These are phyloP conservation scores for Boletus reticuloceps DNA, from an alignment of 768 basidiomycete species.

Conservation along the genomic window DNA sequence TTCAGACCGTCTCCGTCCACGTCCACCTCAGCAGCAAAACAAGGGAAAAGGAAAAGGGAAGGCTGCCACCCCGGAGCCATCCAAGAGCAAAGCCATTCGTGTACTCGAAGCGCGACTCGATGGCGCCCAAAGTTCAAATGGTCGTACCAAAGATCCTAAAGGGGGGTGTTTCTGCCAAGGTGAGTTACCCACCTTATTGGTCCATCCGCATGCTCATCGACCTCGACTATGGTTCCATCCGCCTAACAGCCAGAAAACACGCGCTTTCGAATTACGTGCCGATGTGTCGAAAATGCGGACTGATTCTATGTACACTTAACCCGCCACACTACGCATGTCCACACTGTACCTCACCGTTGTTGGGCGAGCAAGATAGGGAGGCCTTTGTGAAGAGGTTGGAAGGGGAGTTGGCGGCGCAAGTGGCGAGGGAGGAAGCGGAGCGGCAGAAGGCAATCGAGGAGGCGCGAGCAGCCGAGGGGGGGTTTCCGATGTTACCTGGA, in stretches of 20 bases:
- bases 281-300: slow-evolving; percentile 56
- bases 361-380: slow-evolving; percentile 32
- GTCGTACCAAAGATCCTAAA: slow-evolving; percentile 47
- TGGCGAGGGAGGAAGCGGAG: slow-evolving; percentile 48
- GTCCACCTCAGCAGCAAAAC: slow-evolving; percentile 15
- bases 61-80: slow-evolving; percentile 30
- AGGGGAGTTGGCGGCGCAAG: slow-evolving; percentile 39
- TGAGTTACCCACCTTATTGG: slow-evolving; percentile 17
- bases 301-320: slow-evolving; percentile 61
- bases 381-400: slow-evolving; percentile 45
- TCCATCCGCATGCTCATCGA: neutral
- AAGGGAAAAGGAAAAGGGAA: slow-evolving; percentile 40
- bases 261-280: slow-evolving; percentile 53
- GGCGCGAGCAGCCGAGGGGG: slow-evolving; percentile 50
- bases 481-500: slow-evolving; percentile 54
- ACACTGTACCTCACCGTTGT: slow-evolving; percentile 43
- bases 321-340: slow-evolving; percentile 55
- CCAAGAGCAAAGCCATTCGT: slow-evolving; percentile 49
- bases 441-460: slow-evolving; percentile 46
- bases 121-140: slow-evolving; percentile 36
- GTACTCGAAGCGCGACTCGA: slow-evolving; percentile 46
- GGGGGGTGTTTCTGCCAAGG: slow-evolving; percentile 75
- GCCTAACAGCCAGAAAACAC: slow-evolving; percentile 52
- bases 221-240: neutral
- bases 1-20: slow-evolving; percentile 52